Evolutionary conservation across 1,284 basidiomycete species (phyloP), one percentile per base, ranked within the genome.

Genomic region (Wallemia mellicola): DNA sequence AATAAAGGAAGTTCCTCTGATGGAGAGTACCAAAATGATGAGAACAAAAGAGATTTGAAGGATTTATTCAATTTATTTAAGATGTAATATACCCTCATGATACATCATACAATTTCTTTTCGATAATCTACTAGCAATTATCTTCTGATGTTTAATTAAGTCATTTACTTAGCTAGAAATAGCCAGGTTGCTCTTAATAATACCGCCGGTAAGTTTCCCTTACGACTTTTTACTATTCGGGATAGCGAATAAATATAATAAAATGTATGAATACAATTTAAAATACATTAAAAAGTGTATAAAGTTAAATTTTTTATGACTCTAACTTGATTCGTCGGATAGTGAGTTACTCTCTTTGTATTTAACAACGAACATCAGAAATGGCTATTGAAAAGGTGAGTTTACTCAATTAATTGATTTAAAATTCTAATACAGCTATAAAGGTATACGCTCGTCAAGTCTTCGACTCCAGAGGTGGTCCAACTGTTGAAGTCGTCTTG

Each of bases 401-500:
- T 5, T 17, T 3, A 5, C n/a, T 11, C 3, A 3, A 22, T 17
- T 7, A 15, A 11, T 17, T 5, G 38, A 11, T 5, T 22, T 17
- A 11, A 22, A 11, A 48, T 11, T 11, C 38, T 48, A 17, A 48
- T n/a, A 11, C 9, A 48, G 22, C 5, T 3, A 17, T n/a, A 11
- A 19, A 57, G 55, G 27, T 91, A 67, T 76, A 81, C 74, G 84
- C 86, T 68, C 85, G 86, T 70, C 85, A 88, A 80, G 86, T 92
- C 79, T 92, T 92, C 71, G 87, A 92, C 77, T 92, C 87, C 69
- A 84, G 87, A 70, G 87, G 87, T 55, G 19, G 48, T 26, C 86
- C 87, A 66, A 89, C 87, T 68, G 86, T 94, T 71, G 86, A 92
- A 75, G 89, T 94, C 70, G 91, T 94, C 71, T 74, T 95, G 68